A percentile compares a stretch with the other conserved stretches of the same genome.
phyloP scores from a whole-genome alignment of 1,139 yeast genomes.

The Lodderomyces elongisporus region DNA sequence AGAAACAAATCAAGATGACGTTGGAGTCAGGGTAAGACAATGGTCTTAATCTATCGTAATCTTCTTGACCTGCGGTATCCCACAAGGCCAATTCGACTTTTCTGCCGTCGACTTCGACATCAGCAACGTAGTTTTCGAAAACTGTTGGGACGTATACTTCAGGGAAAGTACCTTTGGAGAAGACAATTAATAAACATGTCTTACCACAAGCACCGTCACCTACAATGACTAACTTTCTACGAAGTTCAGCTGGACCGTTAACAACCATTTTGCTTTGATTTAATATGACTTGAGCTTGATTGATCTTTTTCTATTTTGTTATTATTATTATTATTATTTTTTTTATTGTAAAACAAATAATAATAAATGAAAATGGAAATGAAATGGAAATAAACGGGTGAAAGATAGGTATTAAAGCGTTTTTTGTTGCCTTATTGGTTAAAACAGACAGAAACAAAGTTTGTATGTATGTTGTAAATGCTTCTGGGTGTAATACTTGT shows the following conservation, averaged over 20 bases:
- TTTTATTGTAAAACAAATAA: background rate
- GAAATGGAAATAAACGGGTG: too few species aligned
- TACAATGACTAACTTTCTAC: constrained; percentile 77
- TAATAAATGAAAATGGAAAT: background rate
- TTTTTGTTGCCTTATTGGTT: too few species aligned
- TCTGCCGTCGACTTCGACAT: constrained; percentile 91
- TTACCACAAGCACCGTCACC: constrained; percentile 91
- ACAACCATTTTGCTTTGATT: constrained; percentile 24
- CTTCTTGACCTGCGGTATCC: constrained; percentile 99
- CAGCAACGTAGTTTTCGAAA: constrained; percentile 91
- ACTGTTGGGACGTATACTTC: constrained; percentile 95
- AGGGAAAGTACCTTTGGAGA: constrained; percentile 93
- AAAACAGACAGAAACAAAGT: too few species aligned
- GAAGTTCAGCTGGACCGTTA: constrained; percentile 59
- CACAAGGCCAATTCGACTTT: constrained; percentile 90
- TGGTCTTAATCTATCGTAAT: constrained; percentile 92
- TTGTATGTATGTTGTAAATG: background rate
- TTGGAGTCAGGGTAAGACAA: constrained; percentile 90
- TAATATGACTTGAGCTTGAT: constrained; percentile 7
- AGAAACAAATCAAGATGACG: constrained; percentile 87
- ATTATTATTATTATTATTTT: too few species aligned
- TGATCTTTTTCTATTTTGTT: constrained; percentile 4
- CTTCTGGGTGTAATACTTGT: background rate
- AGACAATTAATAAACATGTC: constrained; percentile 77
- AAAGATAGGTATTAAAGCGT: too few species aligned